Evolutionary conservation across 495 filamentous ascomycete genomes (phyloP).

Genomic region (Recurvomyces mirabilis): DNA sequence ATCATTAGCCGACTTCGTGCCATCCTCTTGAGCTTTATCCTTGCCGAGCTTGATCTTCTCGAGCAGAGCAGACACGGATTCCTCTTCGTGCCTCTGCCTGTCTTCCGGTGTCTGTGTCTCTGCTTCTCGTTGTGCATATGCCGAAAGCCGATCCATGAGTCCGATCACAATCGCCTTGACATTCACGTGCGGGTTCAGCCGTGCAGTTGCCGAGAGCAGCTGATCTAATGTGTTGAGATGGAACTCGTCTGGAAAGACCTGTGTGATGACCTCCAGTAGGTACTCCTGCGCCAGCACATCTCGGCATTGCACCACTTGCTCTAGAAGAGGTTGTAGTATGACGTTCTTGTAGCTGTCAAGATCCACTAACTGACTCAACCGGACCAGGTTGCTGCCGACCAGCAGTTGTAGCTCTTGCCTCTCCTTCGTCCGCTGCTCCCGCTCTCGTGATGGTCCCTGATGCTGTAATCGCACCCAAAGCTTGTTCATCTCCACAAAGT

Average conservation of each 20-base stretch:
- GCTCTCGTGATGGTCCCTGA: conserved; percentile 89
- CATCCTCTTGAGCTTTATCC: conserved; percentile 31
- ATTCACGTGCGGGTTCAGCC: conserved; percentile 90
- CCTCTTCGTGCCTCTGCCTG: conserved; percentile 64
- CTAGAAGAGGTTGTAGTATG: conserved; percentile 77
- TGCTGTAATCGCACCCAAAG: conserved; percentile 96
- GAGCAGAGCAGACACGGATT: conserved; percentile 64
- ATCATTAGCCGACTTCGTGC: conserved; percentile 7
- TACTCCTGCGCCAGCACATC: conserved; percentile 97
- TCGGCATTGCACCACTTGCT: conserved; percentile 95
- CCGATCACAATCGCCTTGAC: conserved; percentile 97
- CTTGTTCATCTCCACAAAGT: conserved; percentile 99
- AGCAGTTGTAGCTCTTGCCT: conserved; percentile 88
- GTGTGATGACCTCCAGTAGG: conserved; percentile 93
- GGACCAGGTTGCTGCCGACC: conserved; percentile 89
- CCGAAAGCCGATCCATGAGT: conserved; percentile 88
- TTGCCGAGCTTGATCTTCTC: conserved; percentile 66
- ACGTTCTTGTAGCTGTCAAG: conserved; percentile 84
- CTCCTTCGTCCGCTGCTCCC: conserved; percentile 86
- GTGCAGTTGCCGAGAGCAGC: conserved; percentile 78
- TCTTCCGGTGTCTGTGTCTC: conserved; percentile 61
- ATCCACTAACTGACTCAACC: conserved; percentile 91
- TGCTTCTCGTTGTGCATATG: conserved; percentile 80
- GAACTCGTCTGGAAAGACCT: conserved; percentile 97
- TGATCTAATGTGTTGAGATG: conserved; percentile 94